phyloP scores from a whole-genome alignment of 2,329 filamentous ascomycete genomes.

The Penicillium hordei region DNA sequence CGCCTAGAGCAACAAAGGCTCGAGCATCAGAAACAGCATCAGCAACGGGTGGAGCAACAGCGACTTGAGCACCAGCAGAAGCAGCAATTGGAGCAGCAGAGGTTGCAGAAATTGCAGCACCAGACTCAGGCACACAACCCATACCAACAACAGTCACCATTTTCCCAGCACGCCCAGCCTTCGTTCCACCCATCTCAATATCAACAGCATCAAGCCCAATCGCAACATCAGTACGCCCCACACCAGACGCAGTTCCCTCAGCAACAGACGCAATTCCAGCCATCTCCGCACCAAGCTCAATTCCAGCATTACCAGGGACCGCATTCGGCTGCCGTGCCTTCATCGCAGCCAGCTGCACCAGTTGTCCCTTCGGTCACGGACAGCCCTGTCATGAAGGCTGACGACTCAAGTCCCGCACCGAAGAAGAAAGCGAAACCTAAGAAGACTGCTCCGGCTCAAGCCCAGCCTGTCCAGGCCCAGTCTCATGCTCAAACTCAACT shows the following conservation, averaged over 20 bases:
- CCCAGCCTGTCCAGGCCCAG: conserved; percentile 1
- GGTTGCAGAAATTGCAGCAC: conserved; percentile 23
- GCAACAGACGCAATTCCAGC: conserved; percentile 13
- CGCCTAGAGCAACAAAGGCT: conserved; percentile 17
- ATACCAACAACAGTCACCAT: conserved; percentile 26
- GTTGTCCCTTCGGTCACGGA: conserved; percentile 4
- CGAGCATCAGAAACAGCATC: conserved; percentile 17
- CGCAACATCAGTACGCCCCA: conserved; percentile 15
- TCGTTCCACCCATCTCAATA: conserved; percentile 25
- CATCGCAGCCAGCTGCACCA: conserved; percentile 6
- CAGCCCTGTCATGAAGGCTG: conserved; percentile 10
- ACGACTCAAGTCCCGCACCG: conserved; percentile 17
- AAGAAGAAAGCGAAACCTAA: conserved; percentile 26
- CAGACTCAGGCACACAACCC: conserved; percentile 26
- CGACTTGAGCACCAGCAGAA: conserved; percentile 10
- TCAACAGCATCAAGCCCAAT: conserved; percentile 22
- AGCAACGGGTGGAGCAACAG: conserved; percentile 17
- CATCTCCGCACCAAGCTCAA: conserved; percentile 13
- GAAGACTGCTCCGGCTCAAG: conserved; percentile 1
- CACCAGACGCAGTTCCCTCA: conserved; percentile 23
- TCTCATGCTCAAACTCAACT: conserved; percentile 1
- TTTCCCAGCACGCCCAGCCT: conserved; percentile 20
- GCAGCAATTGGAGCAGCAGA: conserved; percentile 20
- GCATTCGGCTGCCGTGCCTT: conserved; percentile 12
- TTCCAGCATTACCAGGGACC: conserved; percentile 25